Evolutionary conservation across 2,329 filamentous ascomycete genomes (phyloP), one percentile per base, ranked within the genome.

Genomic region (Aspergillus brasiliensis): DNA sequence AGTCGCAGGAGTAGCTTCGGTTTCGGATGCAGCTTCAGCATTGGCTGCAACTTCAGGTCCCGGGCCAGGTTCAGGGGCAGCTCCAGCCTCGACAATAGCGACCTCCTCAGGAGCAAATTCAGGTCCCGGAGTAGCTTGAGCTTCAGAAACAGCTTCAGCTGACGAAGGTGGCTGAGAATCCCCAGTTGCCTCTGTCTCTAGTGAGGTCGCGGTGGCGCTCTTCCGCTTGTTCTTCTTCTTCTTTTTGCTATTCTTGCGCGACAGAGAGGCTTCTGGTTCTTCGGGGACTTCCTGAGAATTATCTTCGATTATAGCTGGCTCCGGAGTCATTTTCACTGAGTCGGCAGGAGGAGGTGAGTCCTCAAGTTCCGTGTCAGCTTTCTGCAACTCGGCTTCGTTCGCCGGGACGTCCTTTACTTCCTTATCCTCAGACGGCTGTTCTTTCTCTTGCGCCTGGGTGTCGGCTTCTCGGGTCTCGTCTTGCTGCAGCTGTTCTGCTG

Each of bases 151-250:
- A 44, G 42, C 15, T 15, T 34, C 34, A n/a, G 28, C 31, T 13
- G 40, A 44, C 6, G 46, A 28, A 2, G 46, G 2, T 13, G 44
- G 40, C 15, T 55, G 48, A 38, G 56, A 7, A 8, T 38, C 21
- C 34, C 60, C 56, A 2, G 44, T 37, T 8, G 56, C 4, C 44
- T 66, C 63, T 5, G 40, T 11, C 10, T 60, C 61, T 21, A 27
- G 38, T 6, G 48, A 25, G 6, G 40, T 28, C 37, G 62, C 60
- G 10, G 49, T 40, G 28, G 38, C 48, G 34, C 48, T 59, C 52
- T 69, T 66, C 11, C 62, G 59, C 57, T 62, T 65, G 47, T 65
- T 69, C 47, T 69, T 68, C 58, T 67, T 67, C 56, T 63, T 67
- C 56, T 66, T 66, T 38, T 65, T 69, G 58, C 64, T 65, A 21